Conservation (phyloP, 1,284 basidiomycete species). For the Trametes versicolor region DNA sequence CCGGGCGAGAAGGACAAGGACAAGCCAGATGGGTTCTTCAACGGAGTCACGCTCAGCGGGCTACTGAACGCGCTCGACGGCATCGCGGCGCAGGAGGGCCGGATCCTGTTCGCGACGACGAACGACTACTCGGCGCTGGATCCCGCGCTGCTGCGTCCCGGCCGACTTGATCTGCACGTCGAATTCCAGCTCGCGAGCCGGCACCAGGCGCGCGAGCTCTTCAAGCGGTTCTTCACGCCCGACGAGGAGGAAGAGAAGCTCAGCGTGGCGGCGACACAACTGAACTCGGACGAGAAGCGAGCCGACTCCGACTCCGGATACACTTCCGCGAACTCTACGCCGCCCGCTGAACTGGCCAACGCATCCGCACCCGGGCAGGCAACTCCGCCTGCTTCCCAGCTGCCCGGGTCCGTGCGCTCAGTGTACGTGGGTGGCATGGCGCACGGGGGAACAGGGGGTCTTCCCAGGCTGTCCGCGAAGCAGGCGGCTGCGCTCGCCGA, state of each 20-base stretch:
- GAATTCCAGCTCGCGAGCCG: conserved; percentile 76
- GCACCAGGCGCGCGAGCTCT: conserved; percentile 72
- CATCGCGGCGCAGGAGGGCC: conserved; percentile 79
- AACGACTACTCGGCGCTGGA: conserved; percentile 76
- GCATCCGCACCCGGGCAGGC: background rate
- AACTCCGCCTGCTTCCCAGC: conserved; percentile 5
- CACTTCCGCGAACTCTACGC: conserved; percentile 13
- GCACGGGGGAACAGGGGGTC: conserved; percentile 38
- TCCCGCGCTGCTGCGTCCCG: conserved; percentile 76
- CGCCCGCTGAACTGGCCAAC: background rate
- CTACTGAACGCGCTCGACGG: conserved; percentile 81
- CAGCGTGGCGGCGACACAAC: conserved; percentile 30
- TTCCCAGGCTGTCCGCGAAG: conserved; percentile 45
- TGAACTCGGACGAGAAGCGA: conserved; percentile 16
- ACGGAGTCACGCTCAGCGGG: conserved; percentile 74
- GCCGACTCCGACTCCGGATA: conserved; percentile 26
- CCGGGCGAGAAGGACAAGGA: background rate
- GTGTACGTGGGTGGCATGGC: conserved; percentile 40
- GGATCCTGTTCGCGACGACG: conserved; percentile 81
- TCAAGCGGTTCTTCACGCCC: conserved; percentile 65
- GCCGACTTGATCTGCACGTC: conserved; percentile 82
- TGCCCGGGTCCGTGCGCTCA: conserved; percentile 31
- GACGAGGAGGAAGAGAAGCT: background rate
- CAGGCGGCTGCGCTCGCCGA: conserved; percentile 57
- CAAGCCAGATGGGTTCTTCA: conserved; percentile 33